Evolutionary conservation across 2,329 filamentous ascomycete genomes (phyloP), one percentile per base, ranked within the genome.

Genomic region (Zarea fungicola): DNA sequence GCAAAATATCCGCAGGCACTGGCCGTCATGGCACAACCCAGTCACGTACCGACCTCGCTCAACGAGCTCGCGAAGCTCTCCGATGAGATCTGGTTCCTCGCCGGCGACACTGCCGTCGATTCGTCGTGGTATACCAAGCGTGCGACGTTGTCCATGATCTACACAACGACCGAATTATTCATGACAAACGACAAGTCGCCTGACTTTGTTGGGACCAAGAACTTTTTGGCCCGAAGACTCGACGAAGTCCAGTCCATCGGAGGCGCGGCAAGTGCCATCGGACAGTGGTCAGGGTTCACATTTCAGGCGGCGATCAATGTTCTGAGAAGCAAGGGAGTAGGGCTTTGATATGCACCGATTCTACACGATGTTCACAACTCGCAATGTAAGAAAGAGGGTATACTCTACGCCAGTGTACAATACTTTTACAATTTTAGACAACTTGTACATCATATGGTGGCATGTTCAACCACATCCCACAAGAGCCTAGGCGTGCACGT

Each of bases 71-170:
- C 86, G 35, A 74, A 79, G 42, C 80, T 99, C 5, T 80, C 86
- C n/a, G 92, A 96, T 65, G 93, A 99, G 66, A 95, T 99, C 44
- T 88, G 87, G 77, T 90, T 87, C 61, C 80, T 96, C 4, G 81
- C 92, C 0, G 89, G 89, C 43, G 93, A 97, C 66, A 75, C 71
- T 19, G 79, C 84, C 19, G 87, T 96, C 52, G 91, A 97, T 66
- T 79, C 81, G 4, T 84, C 83, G 5, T 99, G 93, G 93, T 99
- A 99, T 61, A 73, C 77, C 49, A 81, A 81, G 62, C 76, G 79
- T 42, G 77, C 72, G 4, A 74, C 73, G 18, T 65, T 82, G 9
- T 77, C 78, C 28, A 68, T 76, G 56, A 72, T 79, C 35, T 83
- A 82, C 58, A 89, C 89, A 44, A 81, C 84, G 28, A 79, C 85